Evolutionary conservation across 2,329 filamentous ascomycete genomes (phyloP).

Genomic region (Podosphaera leucotricha): DNA sequence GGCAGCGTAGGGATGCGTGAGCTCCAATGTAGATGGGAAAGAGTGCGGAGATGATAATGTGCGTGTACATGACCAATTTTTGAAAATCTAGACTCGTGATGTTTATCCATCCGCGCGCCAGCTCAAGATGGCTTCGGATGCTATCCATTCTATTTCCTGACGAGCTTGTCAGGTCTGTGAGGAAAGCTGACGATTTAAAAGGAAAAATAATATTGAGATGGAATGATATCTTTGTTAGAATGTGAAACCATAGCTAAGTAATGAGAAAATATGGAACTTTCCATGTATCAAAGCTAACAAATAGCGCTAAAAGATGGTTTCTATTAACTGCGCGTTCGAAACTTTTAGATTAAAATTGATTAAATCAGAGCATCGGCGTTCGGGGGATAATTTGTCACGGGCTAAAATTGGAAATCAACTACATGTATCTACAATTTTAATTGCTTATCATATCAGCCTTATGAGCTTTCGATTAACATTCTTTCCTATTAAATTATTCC

Average conservation of each 20-base stretch:
- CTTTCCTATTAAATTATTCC: background rate
- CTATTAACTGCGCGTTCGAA: too few relatives aligned
- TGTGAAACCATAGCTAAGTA: too few relatives aligned
- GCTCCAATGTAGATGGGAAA: conserved; percentile 68
- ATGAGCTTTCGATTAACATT: background rate
- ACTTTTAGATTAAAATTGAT: too few relatives aligned
- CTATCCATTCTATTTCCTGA: background rate
- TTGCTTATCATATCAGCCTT: background rate
- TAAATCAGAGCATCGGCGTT: too few relatives aligned
- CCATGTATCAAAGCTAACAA: too few relatives aligned
- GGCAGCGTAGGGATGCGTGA: conserved; percentile 64
- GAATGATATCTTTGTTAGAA: too few relatives aligned
- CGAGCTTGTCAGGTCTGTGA: background rate
- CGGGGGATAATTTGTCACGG: too few relatives aligned
- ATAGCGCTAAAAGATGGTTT: too few relatives aligned
- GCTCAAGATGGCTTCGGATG: background rate
- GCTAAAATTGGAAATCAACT: too few relatives aligned
- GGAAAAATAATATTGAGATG: background rate
- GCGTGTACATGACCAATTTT: conserved; percentile 16
- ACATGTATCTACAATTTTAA: too few relatives aligned
- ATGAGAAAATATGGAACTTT: too few relatives aligned
- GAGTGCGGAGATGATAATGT: conserved; percentile 44
- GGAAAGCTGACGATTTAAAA: background rate
- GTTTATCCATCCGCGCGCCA: background rate
- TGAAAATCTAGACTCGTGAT: background rate